Base-by-base conservation (phyloP, 1,284 basidiomycete genomes). In the Ceratobasidium sp. region DNA sequence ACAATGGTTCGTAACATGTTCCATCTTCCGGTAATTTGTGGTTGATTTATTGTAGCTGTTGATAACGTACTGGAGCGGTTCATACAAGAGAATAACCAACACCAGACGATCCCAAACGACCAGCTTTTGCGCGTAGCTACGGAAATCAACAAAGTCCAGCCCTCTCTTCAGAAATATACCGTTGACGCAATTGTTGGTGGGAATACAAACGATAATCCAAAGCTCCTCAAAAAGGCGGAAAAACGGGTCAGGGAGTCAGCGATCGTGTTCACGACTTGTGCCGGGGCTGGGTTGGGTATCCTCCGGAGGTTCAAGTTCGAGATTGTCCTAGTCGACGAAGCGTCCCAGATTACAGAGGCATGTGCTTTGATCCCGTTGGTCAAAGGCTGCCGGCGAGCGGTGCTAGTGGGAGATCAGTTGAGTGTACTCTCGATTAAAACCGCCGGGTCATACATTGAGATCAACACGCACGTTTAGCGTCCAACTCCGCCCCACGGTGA, bases 61-160 rank as follows among this genome's bases (percentile, higher is more conserved):
- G 90, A 91, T 80, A 91, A 91, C 59, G 90, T 91, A 2, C 82
- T 91, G 19, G 89, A 91, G 80, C 86, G 90, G 6, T 91, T 91
- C 80, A 82, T 89, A 17, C 19, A 64, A 19, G 56, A 68, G 17
- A 76, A 78, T 43, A 44, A 51, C 22, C 77, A 79, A 8, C 81
- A 84, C 19, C 80, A 82, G 6, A 80, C 90, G 34, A 82, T 91
- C 2, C 78, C 81, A 0, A 86, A 89, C 54, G 88, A 90, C 6
- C 84, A 88, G 77, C 88, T 91, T 22, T 85, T 91, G 3, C 89
- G 90, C 1, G 89, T 90, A 9, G 89, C 90, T 1, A 91, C 90
- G 0, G 90, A 91, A 76, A 85, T 87, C 67, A 87, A 87, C 8
- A 89, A 87, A 80, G 90, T 91, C 46, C 87, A 88, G 81, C 87